phyloP scores from a whole-genome alignment of 1,139 yeast species.

The Saccharomyces hybrid region DNA sequence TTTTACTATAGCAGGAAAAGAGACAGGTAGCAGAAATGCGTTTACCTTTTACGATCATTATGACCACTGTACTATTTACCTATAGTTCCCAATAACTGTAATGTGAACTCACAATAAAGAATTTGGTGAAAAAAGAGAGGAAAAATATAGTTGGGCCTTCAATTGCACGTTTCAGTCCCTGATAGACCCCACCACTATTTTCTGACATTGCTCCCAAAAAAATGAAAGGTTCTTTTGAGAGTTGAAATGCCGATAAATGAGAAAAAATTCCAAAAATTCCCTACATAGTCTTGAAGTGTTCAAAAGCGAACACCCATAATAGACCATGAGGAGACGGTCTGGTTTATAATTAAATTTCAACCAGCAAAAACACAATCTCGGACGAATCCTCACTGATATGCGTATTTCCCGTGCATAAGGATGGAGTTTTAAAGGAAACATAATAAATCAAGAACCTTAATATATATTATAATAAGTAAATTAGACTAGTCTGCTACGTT shows the following conservation, averaged over 20 bases:
- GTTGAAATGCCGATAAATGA: neutral
- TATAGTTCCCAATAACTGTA: neutral
- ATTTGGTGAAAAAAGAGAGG: neutral
- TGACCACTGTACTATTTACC: neutral
- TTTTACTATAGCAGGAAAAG: neutral
- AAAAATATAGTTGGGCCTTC: neutral
- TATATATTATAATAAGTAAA: too few relatives aligned
- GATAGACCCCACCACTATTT: neutral
- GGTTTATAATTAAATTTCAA: constrained; percentile 82
- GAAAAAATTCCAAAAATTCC: constrained; percentile 37
- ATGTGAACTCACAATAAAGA: neutral
- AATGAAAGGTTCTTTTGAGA: neutral
- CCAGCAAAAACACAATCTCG: constrained; percentile 99
- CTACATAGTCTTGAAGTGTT: constrained; percentile 35
- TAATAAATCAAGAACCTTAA: neutral
- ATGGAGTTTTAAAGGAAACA: constrained; percentile 34
- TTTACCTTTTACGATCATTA: neutral
- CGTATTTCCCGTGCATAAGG: constrained; percentile 99
- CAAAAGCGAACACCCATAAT: constrained; percentile 33
- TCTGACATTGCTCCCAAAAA: neutral
- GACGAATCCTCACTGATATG: constrained; percentile 99
- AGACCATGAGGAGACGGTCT: constrained; percentile 81
- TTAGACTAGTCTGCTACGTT: neutral
- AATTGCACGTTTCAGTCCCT: neutral
- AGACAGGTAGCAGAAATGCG: neutral